Base-by-base conservation (phyloP, 768 basidiomycete species). In the Trametes sanguinea region DNA sequence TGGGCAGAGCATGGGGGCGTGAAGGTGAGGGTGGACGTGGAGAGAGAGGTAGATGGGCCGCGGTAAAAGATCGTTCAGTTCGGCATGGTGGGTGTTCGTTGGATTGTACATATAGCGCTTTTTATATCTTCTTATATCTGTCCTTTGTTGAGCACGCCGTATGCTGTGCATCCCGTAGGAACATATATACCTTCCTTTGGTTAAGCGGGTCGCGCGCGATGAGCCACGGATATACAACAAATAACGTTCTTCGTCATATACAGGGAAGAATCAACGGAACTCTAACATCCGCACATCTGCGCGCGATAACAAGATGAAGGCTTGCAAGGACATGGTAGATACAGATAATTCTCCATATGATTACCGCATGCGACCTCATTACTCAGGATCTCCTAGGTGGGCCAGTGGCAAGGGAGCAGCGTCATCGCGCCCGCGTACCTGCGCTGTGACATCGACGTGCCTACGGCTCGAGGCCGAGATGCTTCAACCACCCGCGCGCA, bases 401-500 rank as follows among this genome's bases (percentile, higher is more conserved):
- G 22, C 22, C 22, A 22, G 22, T 22, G 22, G 22, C 22, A 22
- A 22, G 22, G 22, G 22, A 22, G 22, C 22, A 22, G 22, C 22
- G 22, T 22, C 22, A 22, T 22, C 22, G 22, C 22, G 22, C 22
- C 22, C 22, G 22, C 1, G 22, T 22, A 22, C 22, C 22, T 22
- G 22, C 22, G 22, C 22, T 39, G 13, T 39, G 39, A 13, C 13
- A 7, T 39, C 7, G 1, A 7, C 39, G 8, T 39, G 8, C 8
- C 27, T 47, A 27, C 46, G 1, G 6, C 6, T 29, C 17, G 11
- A 27, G 30, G 43, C 46, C 54, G 3, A 57, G 37, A 32, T 57
- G 46, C 37, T 57, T 40, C 46, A 57, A 11, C 69, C 68, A 72
- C 8, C 70, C 70, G 57, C 62, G 61, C 57, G 55, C 52, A 46